These are phyloP conservation scores for Amylocystis lapponica DNA, from an alignment of 768 basidiomycete species.

Conservation along the genomic window DNA sequence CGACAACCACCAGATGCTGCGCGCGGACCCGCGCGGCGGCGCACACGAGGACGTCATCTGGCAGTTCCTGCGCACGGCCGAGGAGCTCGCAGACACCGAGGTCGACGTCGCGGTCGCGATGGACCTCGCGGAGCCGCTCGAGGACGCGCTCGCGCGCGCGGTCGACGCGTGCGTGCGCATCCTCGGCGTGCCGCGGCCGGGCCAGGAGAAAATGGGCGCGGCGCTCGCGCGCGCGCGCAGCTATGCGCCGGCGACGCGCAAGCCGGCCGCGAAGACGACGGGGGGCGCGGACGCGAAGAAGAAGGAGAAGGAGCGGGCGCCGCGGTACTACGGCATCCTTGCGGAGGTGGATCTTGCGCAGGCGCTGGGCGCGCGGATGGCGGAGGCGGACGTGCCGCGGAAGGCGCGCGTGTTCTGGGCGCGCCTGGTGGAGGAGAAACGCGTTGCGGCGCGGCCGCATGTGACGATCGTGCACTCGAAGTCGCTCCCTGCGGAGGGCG, in stretches of 20 bases:
- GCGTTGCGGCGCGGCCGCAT: slow-evolving; percentile 65
- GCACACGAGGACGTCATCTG: slow-evolving; percentile 78
- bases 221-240: slow-evolving; percentile 37
- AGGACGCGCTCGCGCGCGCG: slow-evolving; percentile 50
- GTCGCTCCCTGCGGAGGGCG: slow-evolving; percentile 25
- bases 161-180: slow-evolving; percentile 52
- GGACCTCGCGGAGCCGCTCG: slow-evolving; percentile 48
- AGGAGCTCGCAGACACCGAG: slow-evolving; percentile 56
- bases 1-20: slow-evolving; percentile 79
- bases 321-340: slow-evolving; percentile 76
- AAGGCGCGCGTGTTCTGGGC: slow-evolving; percentile 42
- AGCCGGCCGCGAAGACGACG: slow-evolving; percentile 22
- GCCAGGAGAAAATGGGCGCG: slow-evolving; percentile 47
- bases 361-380: slow-evolving; percentile 41
- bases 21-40: slow-evolving; percentile 43
- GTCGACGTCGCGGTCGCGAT: slow-evolving; percentile 70
- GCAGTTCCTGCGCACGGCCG: slow-evolving; percentile 62
- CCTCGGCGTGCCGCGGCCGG: slow-evolving; percentile 49
- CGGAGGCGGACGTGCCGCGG: slow-evolving; percentile 24
- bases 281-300: slow-evolving; percentile 32
- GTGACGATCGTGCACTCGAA: slow-evolving; percentile 81
- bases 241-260: slow-evolving; percentile 35
- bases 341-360: slow-evolving; percentile 62
- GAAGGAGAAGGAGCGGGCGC: slow-evolving; percentile 26
- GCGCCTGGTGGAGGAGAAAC: slow-evolving; percentile 34